A percentile compares a stretch with the other conserved stretches of the same genome.
phyloP scores from a whole-genome alignment of 306 rosid species.

The Fragaria nilgerrensis region DNA sequence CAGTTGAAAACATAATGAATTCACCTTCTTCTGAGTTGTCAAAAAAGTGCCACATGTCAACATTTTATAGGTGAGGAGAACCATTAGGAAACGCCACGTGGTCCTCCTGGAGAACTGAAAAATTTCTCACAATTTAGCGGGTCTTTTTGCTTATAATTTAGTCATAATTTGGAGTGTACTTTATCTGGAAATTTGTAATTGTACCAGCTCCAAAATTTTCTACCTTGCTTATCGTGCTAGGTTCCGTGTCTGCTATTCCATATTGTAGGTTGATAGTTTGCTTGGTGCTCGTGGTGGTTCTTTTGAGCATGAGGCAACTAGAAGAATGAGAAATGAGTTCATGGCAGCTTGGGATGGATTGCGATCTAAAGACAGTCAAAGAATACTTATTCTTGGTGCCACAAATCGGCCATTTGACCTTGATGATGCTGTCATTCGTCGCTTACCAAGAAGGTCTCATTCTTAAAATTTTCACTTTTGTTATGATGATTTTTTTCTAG shows the following conservation, averaged over 20 bases:
- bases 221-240: background rate
- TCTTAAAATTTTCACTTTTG: background rate
- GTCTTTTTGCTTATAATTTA: too few species aligned
- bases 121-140: too few species aligned
- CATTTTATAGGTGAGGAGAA: too few species aligned
- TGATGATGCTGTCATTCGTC: slow-evolving; percentile 96
- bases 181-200: too few species aligned
- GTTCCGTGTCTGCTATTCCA: slow-evolving; percentile 12
- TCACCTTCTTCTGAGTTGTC: too few species aligned
- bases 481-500: background rate
- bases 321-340: slow-evolving; percentile 99
- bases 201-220: background rate
- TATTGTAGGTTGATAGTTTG: slow-evolving; percentile 83
- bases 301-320: slow-evolving; percentile 94
- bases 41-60: too few species aligned
- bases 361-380: slow-evolving; percentile 89
- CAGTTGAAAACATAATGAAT: too few species aligned
- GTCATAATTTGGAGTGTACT: too few species aligned
- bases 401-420: slow-evolving; percentile 97
- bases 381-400: slow-evolving; percentile 94
- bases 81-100: too few species aligned
- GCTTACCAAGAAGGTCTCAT: slow-evolving; percentile 88
- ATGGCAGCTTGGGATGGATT: slow-evolving; percentile 98
- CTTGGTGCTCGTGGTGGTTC: slow-evolving; percentile 99
- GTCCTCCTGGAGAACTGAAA: too few species aligned